A percentile compares a stretch with the other conserved stretches of the same genome.
Evolutionary conservation across 2,329 filamentous ascomycete species (phyloP).

Genomic region (Zalaria sp.): DNA sequence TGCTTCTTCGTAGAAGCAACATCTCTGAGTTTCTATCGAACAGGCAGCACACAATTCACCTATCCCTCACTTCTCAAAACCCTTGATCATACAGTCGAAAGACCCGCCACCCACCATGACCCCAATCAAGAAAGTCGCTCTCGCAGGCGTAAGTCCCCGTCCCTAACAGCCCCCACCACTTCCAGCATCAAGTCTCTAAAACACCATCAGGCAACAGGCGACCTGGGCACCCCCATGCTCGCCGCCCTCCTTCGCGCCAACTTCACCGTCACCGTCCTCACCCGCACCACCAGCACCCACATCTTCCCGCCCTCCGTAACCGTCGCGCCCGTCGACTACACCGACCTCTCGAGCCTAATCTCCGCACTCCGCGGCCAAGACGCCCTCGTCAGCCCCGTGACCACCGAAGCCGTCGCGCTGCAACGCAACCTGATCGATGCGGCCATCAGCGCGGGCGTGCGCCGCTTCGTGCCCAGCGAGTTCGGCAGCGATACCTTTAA

Average conservation of each 20-base stretch:
- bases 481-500: constrained; percentile 18
- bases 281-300: constrained; percentile 25
- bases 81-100: too few relatives aligned
- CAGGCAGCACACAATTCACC: too few relatives aligned
- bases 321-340: constrained; percentile 25
- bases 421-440: constrained; percentile 8
- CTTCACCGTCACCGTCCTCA: constrained; percentile 40
- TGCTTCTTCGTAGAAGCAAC: too few relatives aligned
- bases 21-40: too few relatives aligned
- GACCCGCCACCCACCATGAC: too few relatives aligned
- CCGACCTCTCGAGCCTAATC: constrained; percentile 30
- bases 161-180: too few relatives aligned
- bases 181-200: background rate
- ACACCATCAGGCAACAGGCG: constrained; percentile 8
- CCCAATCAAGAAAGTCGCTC: too few relatives aligned
- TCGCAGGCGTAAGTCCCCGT: too few relatives aligned
- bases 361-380: constrained; percentile 13
- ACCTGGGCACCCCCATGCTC: constrained; percentile 10
- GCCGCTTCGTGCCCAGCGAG: constrained; percentile 10
- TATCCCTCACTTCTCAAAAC: too few relatives aligned
- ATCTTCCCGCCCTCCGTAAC: constrained; percentile 15
- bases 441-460: constrained; percentile 7
- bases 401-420: constrained; percentile 3
- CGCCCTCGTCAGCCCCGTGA: constrained; percentile 8
- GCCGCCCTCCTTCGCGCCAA: constrained; percentile 4